Percentiles rank a stretch among this genome's conserved stretches.
phyloP scores from a whole-genome alignment of 2,329 filamentous ascomycete species.

The Karstenula rhodostoma region DNA sequence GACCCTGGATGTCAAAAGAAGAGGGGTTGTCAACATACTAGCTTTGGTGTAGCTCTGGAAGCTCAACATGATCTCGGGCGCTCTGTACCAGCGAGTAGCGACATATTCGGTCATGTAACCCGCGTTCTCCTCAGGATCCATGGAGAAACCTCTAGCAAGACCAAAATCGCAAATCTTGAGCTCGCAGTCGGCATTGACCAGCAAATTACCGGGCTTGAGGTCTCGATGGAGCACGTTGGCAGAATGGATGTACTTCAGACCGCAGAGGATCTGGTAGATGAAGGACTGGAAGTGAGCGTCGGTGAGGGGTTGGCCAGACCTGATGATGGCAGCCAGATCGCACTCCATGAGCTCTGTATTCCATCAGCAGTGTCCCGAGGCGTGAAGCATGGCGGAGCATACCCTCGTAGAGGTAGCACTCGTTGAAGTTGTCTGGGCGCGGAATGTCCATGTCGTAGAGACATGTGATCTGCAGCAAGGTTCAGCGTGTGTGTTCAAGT shows the following conservation, averaged over 20 bases:
- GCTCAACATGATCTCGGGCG: slow-evolving; percentile 98
- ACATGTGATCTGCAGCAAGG: slow-evolving; percentile 81
- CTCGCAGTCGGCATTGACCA: slow-evolving; percentile 99
- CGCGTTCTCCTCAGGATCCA: slow-evolving; percentile 83
- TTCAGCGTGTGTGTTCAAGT: slow-evolving; percentile 48
- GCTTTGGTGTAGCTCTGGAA: slow-evolving; percentile 99
- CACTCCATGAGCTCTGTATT: slow-evolving; percentile 94
- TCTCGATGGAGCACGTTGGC: slow-evolving; percentile 97
- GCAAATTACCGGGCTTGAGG: slow-evolving; percentile 93
- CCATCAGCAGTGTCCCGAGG: slow-evolving; percentile 29
- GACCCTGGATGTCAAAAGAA: not conserved
- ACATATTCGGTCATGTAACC: slow-evolving; percentile 99
- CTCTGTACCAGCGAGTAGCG: slow-evolving; percentile 97
- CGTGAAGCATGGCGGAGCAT: slow-evolving; percentile 13
- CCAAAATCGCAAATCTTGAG: slow-evolving; percentile 99
- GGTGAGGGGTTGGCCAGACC: slow-evolving; percentile 94
- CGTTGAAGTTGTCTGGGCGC: slow-evolving; percentile 96
- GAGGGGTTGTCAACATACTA: slow-evolving; percentile 72
- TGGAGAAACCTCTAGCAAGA: slow-evolving; percentile 68
- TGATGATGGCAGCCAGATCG: slow-evolving; percentile 96
- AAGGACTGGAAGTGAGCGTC: slow-evolving; percentile 99
- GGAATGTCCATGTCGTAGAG: slow-evolving; percentile 99
- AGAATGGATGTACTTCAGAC: slow-evolving; percentile 98
- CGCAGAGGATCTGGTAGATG: slow-evolving; percentile 99
- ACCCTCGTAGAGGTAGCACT: slow-evolving; percentile 99